Evolutionary conservation across 306 rosid genomes (phyloP), one percentile per base, ranked within the genome.

Genomic region (Trifolium fragiferum): DNA sequence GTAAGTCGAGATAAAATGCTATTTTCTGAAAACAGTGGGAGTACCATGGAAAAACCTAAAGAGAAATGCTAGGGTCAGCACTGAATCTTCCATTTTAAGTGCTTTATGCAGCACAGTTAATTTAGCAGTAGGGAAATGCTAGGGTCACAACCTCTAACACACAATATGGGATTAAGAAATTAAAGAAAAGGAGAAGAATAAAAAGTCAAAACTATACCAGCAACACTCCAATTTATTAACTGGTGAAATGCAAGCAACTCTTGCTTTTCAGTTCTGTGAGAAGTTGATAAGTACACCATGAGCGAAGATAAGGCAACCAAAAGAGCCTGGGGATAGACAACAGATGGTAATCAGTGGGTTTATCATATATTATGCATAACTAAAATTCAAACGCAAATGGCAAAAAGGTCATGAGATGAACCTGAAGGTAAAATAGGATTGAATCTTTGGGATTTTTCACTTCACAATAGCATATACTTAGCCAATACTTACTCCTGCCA

Each of bases 211-310:
- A 62, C 46, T 75, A 82, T 90, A 92, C 97, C 96, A 44, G 96
- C 92, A 79, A 92, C 44, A 59, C 66, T 82, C 97, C 96, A 90
- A 75, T 88, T 92, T 68, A 86, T 68, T 75, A 88, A 69, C 83
- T 92, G 98, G 84, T 92, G 92, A 38, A 82, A 64, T 30, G 78
- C 87, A 69, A 66, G 96, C 76, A 92, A 80, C 82, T 92, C 90
- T 50, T 30, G 93, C 62, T 88, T 92, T 68, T 90, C 82, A 19
- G 92, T 83, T 82, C 98, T 84, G 77, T 92, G 93, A 76, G 92
- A 68, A 14, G 98, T 92, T 82, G 98, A 85, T 74, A 92, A 70
- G 12, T 86, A 89, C 79, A 92, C 98, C 98, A 90, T 92, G 41
- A 85, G 37, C 1, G 93, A 90, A 33, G 98, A 87, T 68, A 92